Conservation (phyloP, 495 filamentous ascomycete species). For the Penicillium macrosclerotiorum region DNA sequence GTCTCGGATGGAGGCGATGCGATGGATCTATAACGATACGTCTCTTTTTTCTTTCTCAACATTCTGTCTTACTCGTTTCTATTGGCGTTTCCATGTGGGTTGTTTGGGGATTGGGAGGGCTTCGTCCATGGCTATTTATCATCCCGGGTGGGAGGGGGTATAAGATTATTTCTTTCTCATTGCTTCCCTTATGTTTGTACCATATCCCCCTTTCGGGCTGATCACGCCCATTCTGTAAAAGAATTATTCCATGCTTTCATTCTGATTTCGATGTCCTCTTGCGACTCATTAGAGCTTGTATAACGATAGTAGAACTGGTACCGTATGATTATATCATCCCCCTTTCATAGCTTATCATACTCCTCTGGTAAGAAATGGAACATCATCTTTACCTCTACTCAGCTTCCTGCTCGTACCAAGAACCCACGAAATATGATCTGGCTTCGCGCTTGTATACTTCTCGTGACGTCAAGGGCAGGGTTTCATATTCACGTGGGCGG, state of each 20-base stretch:
- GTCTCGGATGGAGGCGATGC: conserved; percentile 48
- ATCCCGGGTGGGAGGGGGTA: background rate
- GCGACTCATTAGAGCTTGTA: no score
- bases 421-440: no score
- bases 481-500: conserved; percentile 29
- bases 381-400: no score
- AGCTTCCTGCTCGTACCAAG: no score
- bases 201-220: no score
- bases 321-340: no score
- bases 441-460: background rate
- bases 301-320: no score
- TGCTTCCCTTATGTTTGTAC: conserved; percentile 10
- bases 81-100: conserved; percentile 16
- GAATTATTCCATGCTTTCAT: no score
- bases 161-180: background rate
- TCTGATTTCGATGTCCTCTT: background rate
- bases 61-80: background rate
- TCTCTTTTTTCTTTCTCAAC: background rate
- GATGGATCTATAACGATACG: conserved; percentile 45
- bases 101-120: conserved; percentile 7
- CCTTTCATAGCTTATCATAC: no score
- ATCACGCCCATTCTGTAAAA: no score
- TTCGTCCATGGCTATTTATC: conserved; percentile 10
- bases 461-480: conserved; percentile 22
- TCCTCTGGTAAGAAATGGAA: no score